Percentiles rank a stretch among this genome's conserved stretches.
These are phyloP conservation scores for Plantago elongata DNA, from an alignment of 257 asterid genomes.

Conservation along the genomic window DNA sequence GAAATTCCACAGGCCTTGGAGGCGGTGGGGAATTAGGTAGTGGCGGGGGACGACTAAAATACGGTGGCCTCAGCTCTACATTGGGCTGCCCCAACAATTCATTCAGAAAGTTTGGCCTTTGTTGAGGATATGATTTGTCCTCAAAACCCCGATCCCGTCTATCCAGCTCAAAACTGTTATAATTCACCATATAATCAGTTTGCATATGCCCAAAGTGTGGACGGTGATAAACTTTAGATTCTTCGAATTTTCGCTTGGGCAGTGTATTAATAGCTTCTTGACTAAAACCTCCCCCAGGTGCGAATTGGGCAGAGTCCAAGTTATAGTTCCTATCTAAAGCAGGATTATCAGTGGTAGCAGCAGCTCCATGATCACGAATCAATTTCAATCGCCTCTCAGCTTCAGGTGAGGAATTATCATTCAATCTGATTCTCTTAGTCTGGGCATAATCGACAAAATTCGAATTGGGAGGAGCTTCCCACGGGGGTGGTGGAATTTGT, in stretches of 20 bases:
- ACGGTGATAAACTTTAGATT: conserved; percentile 11
- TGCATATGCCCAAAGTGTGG: too few relatives aligned
- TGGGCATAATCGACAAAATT: conserved; percentile 29
- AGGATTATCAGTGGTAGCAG: conserved; percentile 23
- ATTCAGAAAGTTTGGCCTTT: too few relatives aligned
- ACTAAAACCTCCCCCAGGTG: neutral
- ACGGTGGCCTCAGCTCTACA: conserved; percentile 27
- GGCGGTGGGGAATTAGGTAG: conserved; percentile 78
- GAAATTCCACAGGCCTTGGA: conserved; percentile 49
- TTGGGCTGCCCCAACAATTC: too few relatives aligned
- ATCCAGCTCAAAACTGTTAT: conserved; percentile 5
- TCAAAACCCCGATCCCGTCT: too few relatives aligned
- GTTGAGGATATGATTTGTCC: too few relatives aligned
- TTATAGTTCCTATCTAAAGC: conserved; percentile 20
- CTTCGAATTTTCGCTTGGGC: conserved; percentile 23
- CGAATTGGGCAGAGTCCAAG: conserved; percentile 9
- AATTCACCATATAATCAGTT: conserved; percentile 4
- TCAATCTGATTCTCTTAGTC: conserved; percentile 53
- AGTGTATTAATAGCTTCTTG: conserved; percentile 14
- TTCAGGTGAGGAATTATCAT: conserved; percentile 39
- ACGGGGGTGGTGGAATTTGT: conserved; percentile 28
- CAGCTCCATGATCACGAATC: conserved; percentile 72
- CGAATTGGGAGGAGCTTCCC: conserved; percentile 28
- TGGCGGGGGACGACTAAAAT: conserved; percentile 51
- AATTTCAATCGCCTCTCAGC: conserved; percentile 70